Conservation (phyloP, 108 stramenopile genomes). For the Conticribra guillardii region DNA sequence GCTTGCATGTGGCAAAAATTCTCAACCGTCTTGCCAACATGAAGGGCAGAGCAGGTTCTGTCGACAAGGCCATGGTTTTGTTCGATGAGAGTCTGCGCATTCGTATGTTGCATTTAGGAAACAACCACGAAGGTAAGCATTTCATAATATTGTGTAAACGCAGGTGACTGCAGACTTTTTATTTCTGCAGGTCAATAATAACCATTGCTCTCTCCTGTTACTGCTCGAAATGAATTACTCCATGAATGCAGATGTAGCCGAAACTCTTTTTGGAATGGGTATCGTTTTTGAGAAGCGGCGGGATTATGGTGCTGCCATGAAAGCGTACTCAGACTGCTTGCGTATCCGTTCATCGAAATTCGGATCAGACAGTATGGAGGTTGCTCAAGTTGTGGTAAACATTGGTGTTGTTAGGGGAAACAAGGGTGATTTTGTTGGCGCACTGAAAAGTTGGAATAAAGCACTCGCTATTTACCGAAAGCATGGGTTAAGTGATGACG, state of each 20-base stretch:
- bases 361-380: constrained; percentile 52
- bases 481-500: constrained; percentile 39
- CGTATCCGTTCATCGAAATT: constrained; percentile 43
- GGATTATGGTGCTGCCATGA: constrained; percentile 51
- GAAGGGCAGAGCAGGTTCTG: constrained; percentile 44
- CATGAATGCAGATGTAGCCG: constrained; percentile 58
- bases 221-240: too few relatives aligned
- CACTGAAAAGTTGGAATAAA: constrained; percentile 50
- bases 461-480: constrained; percentile 49
- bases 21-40: constrained; percentile 48
- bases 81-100: constrained; percentile 57
- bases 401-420: constrained; percentile 52
- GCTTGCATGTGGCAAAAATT: constrained; percentile 45
- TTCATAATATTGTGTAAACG: too few relatives aligned
- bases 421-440: constrained; percentile 49
- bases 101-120: constrained; percentile 47
- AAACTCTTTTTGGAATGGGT: constrained; percentile 54
- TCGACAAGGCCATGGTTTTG: constrained; percentile 53
- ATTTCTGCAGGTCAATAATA: too few relatives aligned
- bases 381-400: constrained; percentile 50
- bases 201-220: too few relatives aligned
- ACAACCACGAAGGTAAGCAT: constrained; percentile 32
- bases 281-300: constrained; percentile 46
- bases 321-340: constrained; percentile 50
- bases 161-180: too few relatives aligned